Conservation (phyloP, 1,284 basidiomycete genomes). For the Fomitopsis schrenkii region DNA sequence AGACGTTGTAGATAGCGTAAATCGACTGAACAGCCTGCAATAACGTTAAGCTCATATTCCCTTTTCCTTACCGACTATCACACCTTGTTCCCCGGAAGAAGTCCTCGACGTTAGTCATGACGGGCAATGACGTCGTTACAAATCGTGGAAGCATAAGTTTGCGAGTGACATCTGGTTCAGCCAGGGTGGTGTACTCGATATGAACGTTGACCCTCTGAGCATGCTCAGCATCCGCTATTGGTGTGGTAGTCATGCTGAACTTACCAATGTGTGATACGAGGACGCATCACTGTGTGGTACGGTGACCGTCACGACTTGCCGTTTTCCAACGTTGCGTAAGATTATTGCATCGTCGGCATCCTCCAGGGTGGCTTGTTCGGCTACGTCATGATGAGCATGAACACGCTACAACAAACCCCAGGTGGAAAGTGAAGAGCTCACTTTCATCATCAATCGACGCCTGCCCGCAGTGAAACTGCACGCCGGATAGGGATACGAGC, state of each 20-base stretch:
- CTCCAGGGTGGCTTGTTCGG: constrained; percentile 25
- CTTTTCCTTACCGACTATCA: neutral
- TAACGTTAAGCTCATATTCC: neutral
- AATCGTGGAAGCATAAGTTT: constrained; percentile 46
- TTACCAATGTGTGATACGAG: constrained; percentile 51
- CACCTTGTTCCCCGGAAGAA: constrained; percentile 67
- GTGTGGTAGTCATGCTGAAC: neutral
- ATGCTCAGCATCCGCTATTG: neutral
- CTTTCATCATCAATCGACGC: constrained; percentile 39
- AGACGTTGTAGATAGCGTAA: constrained; percentile 71
- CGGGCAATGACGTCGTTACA: constrained; percentile 64
- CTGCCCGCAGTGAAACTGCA: constrained; percentile 47
- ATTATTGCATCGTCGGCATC: constrained; percentile 39
- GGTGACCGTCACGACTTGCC: constrained; percentile 42
- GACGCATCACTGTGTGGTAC: constrained; percentile 59
- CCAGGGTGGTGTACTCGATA: constrained; percentile 57
- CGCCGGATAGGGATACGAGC: constrained; percentile 45
- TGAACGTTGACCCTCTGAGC: constrained; percentile 57
- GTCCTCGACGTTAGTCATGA: constrained; percentile 83
- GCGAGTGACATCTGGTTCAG: constrained; percentile 50
- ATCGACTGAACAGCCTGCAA: constrained; percentile 71
- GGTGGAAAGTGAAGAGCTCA: constrained; percentile 6
- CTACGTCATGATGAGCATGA: neutral
- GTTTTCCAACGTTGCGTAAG: constrained; percentile 42
- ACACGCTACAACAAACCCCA: neutral